Base-by-base conservation (phyloP, 306 rosid species). In the Vicia sativa region DNA sequence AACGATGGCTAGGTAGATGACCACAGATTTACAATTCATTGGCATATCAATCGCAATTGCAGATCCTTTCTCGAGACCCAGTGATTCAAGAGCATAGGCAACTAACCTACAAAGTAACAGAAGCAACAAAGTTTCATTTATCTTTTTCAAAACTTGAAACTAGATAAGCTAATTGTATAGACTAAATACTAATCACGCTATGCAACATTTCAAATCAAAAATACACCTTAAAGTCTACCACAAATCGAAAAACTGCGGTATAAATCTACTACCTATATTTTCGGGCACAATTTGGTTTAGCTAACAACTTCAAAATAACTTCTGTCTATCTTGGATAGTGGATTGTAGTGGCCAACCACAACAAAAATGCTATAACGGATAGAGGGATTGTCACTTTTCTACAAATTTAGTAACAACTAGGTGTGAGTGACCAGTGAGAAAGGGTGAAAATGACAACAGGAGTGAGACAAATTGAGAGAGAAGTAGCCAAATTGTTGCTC, bases 11-110 rank as follows among this genome's bases (percentile, higher is more conserved):
- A 93, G 83, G 87, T 93, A 93, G 87, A 88, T 88, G 76, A 90
- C 81, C 58, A 90, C 83, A n/a, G 97, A 83, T 61, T 53, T 79
- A 72, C 81, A 89, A 83, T 84, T 65, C 99, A 93, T 93, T 61
- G 91, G 96, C 99, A 93, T 93, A 79, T 90, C 91, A 77, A 93
- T 90, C 8, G 97, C 97, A 69, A 93, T 79, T 73, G 99, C 90
- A 77, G 95, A 86, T 82, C 99, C 96, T 48, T 80, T 80, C 80
- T 83, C 95, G 74, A 93, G 78, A 43, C 78, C 87, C 79, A 88
- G 78, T 25, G 86, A 81, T 74, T 82, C 72, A 44, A 93, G 83
- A 67, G 89, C 96, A 77, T 85, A 77, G 9, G 99, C 97, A 49
- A 88, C 95, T 70, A 86, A 78, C 99, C 99, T 90, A 77, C 74